phyloP scores from a whole-genome alignment of 805 yeast species.

The Jamesozyma jinghongensis region DNA sequence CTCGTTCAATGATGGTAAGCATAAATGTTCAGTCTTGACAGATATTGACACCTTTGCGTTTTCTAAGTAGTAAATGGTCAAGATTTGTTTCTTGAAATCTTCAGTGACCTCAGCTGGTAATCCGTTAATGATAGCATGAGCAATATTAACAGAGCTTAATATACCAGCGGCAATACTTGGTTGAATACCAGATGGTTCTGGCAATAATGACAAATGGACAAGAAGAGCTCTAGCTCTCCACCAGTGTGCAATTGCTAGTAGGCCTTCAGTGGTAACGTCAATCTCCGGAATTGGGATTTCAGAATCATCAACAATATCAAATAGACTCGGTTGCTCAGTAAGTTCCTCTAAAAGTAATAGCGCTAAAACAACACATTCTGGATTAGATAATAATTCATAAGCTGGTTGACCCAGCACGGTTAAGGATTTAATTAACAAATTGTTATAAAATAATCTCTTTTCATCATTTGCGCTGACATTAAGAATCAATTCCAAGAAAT shows the following conservation, averaged over 20 bases:
- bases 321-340: constrained; percentile 28
- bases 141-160: constrained; percentile 22
- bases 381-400: constrained; percentile 48
- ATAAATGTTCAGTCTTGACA: constrained; percentile 53
- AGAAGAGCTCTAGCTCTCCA: constrained; percentile 68
- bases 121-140: constrained; percentile 19
- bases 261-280: constrained; percentile 22
- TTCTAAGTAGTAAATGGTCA: constrained; percentile 53
- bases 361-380: constrained; percentile 38
- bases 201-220: constrained; percentile 52
- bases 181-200: constrained; percentile 48
- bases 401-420: constrained; percentile 61
- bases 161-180: constrained; percentile 31
- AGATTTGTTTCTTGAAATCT: constrained; percentile 31
- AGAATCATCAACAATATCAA: constrained; percentile 9
- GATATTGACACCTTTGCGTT: constrained; percentile 54
- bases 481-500: constrained; percentile 27
- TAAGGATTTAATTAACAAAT: constrained; percentile 31
- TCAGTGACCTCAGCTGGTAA: constrained; percentile 21
- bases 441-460: constrained; percentile 10
- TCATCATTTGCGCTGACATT: constrained; percentile 1
- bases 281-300: constrained; percentile 15
- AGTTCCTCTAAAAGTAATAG: constrained; percentile 37
- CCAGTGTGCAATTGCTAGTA: constrained; percentile 50
- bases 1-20: constrained; percentile 44